phyloP scores from a whole-genome alignment of 2,329 filamentous ascomycete species.

The Monosporascus sp. region DNA sequence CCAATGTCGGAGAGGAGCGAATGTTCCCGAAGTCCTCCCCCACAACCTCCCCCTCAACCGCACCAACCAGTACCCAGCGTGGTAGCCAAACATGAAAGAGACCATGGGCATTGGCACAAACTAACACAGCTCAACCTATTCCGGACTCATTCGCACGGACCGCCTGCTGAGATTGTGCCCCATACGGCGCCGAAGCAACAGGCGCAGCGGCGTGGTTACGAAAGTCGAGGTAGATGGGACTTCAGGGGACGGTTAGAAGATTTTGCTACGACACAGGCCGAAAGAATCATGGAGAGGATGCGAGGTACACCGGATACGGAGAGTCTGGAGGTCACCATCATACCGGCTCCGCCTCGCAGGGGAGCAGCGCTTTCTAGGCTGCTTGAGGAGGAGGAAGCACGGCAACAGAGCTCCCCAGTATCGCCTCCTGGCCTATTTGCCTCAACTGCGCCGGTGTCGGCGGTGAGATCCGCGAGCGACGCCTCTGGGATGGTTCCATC shows the following conservation, averaged over 20 bases:
- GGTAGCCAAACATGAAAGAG: constrained; percentile 5
- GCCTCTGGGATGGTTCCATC: constrained; percentile 8
- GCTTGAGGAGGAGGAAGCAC: constrained; percentile 42
- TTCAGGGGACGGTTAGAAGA: constrained; percentile 53
- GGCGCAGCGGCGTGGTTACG: constrained; percentile 18
- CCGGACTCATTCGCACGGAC: constrained; percentile 15
- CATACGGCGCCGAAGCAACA: constrained; percentile 23
- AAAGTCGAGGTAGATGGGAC: constrained; percentile 45
- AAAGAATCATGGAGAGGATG: constrained; percentile 53
- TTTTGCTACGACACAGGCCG: constrained; percentile 57
- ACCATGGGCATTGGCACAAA: constrained; percentile 13
- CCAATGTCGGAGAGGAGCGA: constrained; percentile 10
- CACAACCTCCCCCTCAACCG: constrained; percentile 6
- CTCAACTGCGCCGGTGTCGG: constrained; percentile 3
- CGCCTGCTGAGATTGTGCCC: constrained; percentile 27
- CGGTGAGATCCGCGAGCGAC: constrained; percentile 5
- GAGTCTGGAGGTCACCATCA: constrained; percentile 53
- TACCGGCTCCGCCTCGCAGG: constrained; percentile 56
- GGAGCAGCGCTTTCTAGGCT: constrained; percentile 53
- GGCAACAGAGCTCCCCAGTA: constrained; percentile 3
- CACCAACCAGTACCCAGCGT: constrained; percentile 1
- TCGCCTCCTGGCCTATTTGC: neutral
- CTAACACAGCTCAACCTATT: constrained; percentile 17
- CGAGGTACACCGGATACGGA: constrained; percentile 50
- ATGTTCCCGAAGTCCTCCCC: constrained; percentile 5